These are phyloP conservation scores for Russula lepida DNA, from an alignment of 768 basidiomycete species.

Conservation along the genomic window DNA sequence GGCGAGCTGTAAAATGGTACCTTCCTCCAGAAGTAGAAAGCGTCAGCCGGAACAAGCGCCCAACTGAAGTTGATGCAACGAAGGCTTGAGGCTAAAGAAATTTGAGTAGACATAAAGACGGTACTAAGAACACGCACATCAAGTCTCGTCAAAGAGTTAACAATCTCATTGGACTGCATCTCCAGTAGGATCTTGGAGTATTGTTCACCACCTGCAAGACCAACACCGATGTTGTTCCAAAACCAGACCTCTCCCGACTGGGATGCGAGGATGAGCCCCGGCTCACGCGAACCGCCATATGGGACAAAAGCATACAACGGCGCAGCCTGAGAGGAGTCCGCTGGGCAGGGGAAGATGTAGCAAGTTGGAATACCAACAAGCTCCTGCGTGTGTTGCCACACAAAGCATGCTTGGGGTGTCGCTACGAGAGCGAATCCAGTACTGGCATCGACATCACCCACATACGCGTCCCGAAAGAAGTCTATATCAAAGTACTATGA, in stretches of 20 bases:
- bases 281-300: conserved; percentile 61
- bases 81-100: conserved; percentile 50
- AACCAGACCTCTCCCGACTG: conserved; percentile 65
- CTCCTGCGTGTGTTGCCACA: conserved; percentile 75
- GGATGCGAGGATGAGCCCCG: conserved; percentile 76
- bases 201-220: conserved; percentile 71
- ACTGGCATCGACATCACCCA: conserved; percentile 59
- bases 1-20: conserved; percentile 47
- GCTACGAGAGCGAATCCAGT: conserved; percentile 71
- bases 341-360: conserved; percentile 72
- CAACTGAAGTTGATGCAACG: conserved; percentile 58
- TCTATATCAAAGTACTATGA: conserved; percentile 34
- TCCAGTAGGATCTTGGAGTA: conserved; percentile 44
- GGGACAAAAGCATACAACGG: conserved; percentile 52
- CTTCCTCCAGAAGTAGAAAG: conserved; percentile 64
- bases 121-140: conserved; percentile 39
- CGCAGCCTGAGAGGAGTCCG: conserved; percentile 42
- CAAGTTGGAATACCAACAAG: conserved; percentile 70
- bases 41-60: conserved; percentile 54
- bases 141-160: conserved; percentile 58
- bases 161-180: conserved; percentile 45
- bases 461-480: conserved; percentile 57
- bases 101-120: conserved; percentile 9
- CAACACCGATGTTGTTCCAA: conserved; percentile 84
- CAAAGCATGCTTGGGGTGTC: conserved; percentile 67